Base-by-base conservation (phyloP, 805 yeast genomes). In the Yamadazyma insecticola region DNA sequence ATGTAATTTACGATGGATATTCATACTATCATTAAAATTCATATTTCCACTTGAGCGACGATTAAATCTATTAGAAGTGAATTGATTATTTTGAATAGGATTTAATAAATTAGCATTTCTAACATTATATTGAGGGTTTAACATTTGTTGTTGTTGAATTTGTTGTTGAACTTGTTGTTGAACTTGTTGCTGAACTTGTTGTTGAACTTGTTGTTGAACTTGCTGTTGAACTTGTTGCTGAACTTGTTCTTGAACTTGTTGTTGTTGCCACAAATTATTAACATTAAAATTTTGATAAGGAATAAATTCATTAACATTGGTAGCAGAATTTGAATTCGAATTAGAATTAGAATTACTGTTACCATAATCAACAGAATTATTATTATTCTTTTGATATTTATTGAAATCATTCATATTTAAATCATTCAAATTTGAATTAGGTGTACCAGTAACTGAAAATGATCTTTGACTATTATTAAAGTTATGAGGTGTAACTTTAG, bases 1-100 rank as follows among this genome's bases (percentile, higher is more conserved):
- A 33, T 49, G 67, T 45, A 63, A 48, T 46, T 70, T 69, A 39
- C 74, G 60, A 33, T 69, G 70, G 13, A 67, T 51, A 26, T 70
- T 71, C 47, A 55, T 55, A 8, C 46, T 44, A 23, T 49, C 51
- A 24, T 44, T 44, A 17, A 29, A 40, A 22, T 22, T 21, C 14
- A 24, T 26, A 12, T 26, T 22, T 32, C 16, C 4, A n/a, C 17
- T 25, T n/a, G 39, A 26, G 20, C 37, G 29, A 17, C 37, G 32
- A 15, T 30, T 33, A 26, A 25, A 36, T 23, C 34, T 24, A 22
- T 34, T 24, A 28, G 35, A 28, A 28, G 25, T 31, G 26, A 26
- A 27, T 21, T 25, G 36, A 16, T 27, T 32, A 15, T 28, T 33
- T 22, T 37, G 40, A 22, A 28, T 24, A 10, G 39, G 35, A 22